A percentile compares a stretch with the other conserved stretches of the same genome.
Conservation (phyloP, 129 eudicot species). For the Flaveria robusta region DNA sequence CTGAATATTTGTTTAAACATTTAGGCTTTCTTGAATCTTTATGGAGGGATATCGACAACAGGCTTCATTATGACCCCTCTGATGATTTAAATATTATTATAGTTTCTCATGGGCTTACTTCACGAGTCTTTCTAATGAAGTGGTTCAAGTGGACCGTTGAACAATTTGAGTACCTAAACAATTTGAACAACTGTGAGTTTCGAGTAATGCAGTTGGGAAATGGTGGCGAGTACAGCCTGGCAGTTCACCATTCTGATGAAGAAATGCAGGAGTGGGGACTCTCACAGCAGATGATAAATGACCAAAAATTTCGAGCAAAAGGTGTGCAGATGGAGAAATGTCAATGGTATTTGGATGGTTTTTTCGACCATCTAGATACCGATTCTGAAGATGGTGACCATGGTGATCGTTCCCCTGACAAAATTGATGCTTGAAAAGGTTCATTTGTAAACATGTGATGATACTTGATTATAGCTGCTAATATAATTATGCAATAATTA, state of each 20-base stretch:
- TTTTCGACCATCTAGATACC: slow-evolving; percentile 56
- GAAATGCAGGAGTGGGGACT: slow-evolving; percentile 77
- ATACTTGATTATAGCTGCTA: slow-evolving; percentile 1
- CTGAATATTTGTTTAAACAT: neutral
- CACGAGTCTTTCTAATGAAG: slow-evolving; percentile 81
- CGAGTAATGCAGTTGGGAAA: slow-evolving; percentile 74
- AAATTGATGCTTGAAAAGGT: slow-evolving; percentile 14
- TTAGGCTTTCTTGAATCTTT: slow-evolving; percentile 87
- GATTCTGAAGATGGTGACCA: slow-evolving; percentile 40
- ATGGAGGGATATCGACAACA: slow-evolving; percentile 89
- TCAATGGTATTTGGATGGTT: slow-evolving; percentile 59
- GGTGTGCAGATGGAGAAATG: slow-evolving; percentile 56
- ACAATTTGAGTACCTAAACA: slow-evolving; percentile 70
- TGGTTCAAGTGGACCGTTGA: slow-evolving; percentile 96
- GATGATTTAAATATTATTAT: slow-evolving; percentile 67
- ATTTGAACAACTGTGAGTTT: slow-evolving; percentile 66
- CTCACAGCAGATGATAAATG: slow-evolving; percentile 68
- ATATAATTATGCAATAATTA: slow-evolving; percentile 11
- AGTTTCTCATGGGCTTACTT: slow-evolving; percentile 75
- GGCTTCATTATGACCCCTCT: slow-evolving; percentile 54
- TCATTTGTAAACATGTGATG: slow-evolving; percentile 13
- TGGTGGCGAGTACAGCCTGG: slow-evolving; percentile 85
- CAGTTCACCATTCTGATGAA: slow-evolving; percentile 65
- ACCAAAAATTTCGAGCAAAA: slow-evolving; percentile 59
- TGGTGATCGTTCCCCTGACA: neutral